Base-by-base conservation (phyloP, 2,329 filamentous ascomycete species). In the Alternaria postmessia region DNA sequence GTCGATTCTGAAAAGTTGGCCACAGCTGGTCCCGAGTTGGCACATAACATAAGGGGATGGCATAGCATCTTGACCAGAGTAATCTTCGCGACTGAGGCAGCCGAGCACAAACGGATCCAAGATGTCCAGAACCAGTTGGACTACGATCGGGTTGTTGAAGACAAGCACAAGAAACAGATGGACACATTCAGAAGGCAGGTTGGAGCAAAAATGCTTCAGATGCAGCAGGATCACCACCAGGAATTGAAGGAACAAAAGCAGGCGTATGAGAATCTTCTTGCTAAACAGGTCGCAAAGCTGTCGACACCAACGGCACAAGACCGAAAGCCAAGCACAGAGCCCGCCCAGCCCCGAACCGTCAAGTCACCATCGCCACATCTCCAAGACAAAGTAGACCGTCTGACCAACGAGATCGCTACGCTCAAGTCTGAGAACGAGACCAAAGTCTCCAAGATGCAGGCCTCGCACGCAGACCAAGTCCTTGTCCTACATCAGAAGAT, bases 241-340 rank as follows among this genome's bases (percentile, higher is more conserved):
- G 32, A 39, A 46, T 38, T 53, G 56, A 42, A 39, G 20, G 22
- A 55, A 26, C 55, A 43, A 28, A 51, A 52, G 38, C 49, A 51
- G 20, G 14, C 39, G 28, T 48, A 48, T 9, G 24, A 24, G 16
- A 34, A 24, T 28, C 34, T 16, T 26, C 43, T 39, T 22, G 41
- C 14, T n/a, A 26, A 46, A 28, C 30, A 44, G 20, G 30, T 26
- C 32, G n/a, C 22, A 32, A 22, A 28, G 47, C 42, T 34, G 36
- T 39, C 32, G 24, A 18, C 34, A 36, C 20, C 44, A 38, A 30
- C 22, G 22, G 43, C 24, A 30, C 38, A 28, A 56, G 46, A 28
- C 28, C 41, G 32, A 30, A 18, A n/a, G 28, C 24, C 32, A 20
- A 20, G 6, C 20, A 11, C 26, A 48, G 14, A 44, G 9, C 42